Evolutionary conservation across 2,329 filamentous ascomycete species (phyloP), one percentile per base, ranked within the genome.

Genomic region (Clarireedia hainanense): DNA sequence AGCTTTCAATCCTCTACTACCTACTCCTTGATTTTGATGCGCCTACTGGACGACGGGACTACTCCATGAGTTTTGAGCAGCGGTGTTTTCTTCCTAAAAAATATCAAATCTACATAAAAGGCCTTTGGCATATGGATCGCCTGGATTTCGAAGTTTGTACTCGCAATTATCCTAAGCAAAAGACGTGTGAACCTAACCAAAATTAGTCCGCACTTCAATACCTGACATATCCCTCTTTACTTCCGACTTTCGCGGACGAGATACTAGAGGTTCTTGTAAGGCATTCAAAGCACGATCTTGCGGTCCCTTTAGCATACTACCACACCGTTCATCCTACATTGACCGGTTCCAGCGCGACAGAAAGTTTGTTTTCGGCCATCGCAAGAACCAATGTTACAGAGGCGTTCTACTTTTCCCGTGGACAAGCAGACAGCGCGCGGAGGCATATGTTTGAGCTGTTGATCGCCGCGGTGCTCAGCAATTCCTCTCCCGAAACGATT

Each of bases 1-100:
- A 91, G 70, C 83, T 91, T 62, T 89, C 89, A 17, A 79, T 94
- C 48, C 76, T 95, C 61, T 95, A 89, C 75, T 95, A 95, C 69
- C 75, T 95, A 40, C 78, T 95, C 3, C 85, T 89, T 65, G 89
- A 95, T 69, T 81, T 86, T 67, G 75, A 76, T 20, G 75, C 77
- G 3, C 60, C 64, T n/a, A 67, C 65, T 1, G 56, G 59, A 24
- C 58, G 53, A 12, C 71, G 77, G 17, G 75, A 79, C 37, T 65
- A 75, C 6, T 76, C 83, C 2, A 76, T 77, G 20, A 59, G 68
- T 1, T 90, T 92, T 63, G 82, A 84, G 15, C 71, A 73, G 43
- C 73, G 73, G 24, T 83, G 83, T 5, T 83, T 85, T 60, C 76
- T 95, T 51, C 88, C 90, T 1, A 76, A 79, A 55, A 89, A 85